phyloP scores from a whole-genome alignment of 148 eudicot species.

The Fagopyrum tataricum region DNA sequence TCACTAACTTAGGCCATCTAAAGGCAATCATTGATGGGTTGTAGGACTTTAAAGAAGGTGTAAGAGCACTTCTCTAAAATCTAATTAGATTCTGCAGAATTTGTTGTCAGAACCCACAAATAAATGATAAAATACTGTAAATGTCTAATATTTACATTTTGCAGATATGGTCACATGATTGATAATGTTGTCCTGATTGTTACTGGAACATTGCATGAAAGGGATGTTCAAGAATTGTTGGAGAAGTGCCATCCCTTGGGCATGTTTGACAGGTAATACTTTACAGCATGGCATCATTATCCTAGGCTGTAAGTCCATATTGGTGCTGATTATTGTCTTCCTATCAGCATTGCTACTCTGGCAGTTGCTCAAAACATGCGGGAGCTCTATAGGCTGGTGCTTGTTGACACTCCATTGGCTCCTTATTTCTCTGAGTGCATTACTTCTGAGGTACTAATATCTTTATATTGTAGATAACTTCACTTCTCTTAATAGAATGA shows the following conservation, averaged over 20 bases:
- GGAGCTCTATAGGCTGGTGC: slow-evolving; percentile 86
- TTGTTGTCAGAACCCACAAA: background rate
- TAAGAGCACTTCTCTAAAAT: background rate
- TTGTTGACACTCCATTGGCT: slow-evolving; percentile 94
- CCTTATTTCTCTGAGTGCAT: slow-evolving; percentile 95
- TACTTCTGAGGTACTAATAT: slow-evolving; percentile 67
- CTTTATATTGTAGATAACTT: slow-evolving; percentile 5
- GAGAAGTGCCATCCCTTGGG: slow-evolving; percentile 98
- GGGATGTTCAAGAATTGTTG: slow-evolving; percentile 89
- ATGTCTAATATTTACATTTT: background rate
- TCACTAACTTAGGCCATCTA: slow-evolving; percentile 6
- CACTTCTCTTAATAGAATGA: slow-evolving; percentile 1
- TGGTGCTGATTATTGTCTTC: slow-evolving; percentile 12
- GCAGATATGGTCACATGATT: slow-evolving; percentile 94
- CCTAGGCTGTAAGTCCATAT: background rate
- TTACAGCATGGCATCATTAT: slow-evolving; percentile 1
- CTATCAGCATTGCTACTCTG: slow-evolving; percentile 79
- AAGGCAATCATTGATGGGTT: background rate
- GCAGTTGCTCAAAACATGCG: slow-evolving; percentile 95
- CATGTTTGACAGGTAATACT: slow-evolving; percentile 80
- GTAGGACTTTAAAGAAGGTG: background rate
- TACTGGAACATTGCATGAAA: slow-evolving; percentile 96
- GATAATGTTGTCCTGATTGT: slow-evolving; percentile 96
- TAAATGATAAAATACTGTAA: background rate
- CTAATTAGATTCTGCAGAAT: background rate